Evolutionary conservation across 2,329 filamentous ascomycete species (phyloP).

Genomic region (Aspergillus eucalypticola): DNA sequence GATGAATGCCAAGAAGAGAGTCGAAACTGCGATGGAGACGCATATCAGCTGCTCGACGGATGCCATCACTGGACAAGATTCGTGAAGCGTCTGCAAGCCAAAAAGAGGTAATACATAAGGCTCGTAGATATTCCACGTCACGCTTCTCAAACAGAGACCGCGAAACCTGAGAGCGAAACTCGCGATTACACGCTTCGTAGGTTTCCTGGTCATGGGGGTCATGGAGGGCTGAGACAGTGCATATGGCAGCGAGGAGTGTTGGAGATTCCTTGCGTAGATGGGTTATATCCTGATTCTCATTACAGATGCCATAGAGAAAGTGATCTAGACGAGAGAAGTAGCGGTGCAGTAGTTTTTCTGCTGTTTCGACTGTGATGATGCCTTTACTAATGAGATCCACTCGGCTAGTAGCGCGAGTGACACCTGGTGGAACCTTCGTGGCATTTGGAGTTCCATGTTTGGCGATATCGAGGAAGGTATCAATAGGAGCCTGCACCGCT

Average conservation of each 20-base stretch:
- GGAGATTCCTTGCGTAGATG: no score
- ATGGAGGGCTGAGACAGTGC: constrained; percentile 44
- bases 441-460: constrained; percentile 14
- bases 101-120: no score
- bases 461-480: constrained; percentile 39
- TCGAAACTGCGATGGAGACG: constrained; percentile 44
- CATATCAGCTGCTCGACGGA: constrained; percentile 33
- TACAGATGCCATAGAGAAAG: no score
- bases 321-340: no score
- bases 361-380: no score
- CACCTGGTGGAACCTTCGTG: no score
- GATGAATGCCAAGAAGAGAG: constrained; percentile 18
- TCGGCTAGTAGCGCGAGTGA: no score
- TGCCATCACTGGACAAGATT: constrained; percentile 37
- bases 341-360: no score
- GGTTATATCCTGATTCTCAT: no score
- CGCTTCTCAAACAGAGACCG: constrained; percentile 51
- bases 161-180: constrained; percentile 49
- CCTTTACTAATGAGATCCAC: no score
- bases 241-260: no score
- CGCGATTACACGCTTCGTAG: constrained; percentile 45
- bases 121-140: constrained; percentile 28
- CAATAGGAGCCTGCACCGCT: constrained; percentile 38
- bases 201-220: constrained; percentile 33
- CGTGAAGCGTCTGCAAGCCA: constrained; percentile 33